Percentiles rank a stretch among this genome's conserved stretches.
These are phyloP conservation scores for Raphanus sativus DNA, from an alignment of 345 rosid species.

Conservation along the genomic window DNA sequence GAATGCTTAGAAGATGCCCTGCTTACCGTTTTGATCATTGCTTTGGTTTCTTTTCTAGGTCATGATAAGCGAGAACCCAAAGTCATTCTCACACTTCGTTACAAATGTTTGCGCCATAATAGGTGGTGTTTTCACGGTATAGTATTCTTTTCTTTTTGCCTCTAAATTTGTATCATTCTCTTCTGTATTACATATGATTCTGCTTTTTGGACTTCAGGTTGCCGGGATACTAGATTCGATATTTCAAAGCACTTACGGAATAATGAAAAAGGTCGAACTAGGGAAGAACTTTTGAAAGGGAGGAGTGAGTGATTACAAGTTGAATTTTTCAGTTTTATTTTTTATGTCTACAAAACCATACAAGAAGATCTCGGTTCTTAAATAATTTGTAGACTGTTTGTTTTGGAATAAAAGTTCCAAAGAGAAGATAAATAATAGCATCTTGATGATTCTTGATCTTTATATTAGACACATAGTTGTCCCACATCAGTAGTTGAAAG, in stretches of 20 bases:
- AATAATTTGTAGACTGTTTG: not conserved
- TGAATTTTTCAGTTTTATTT: not conserved
- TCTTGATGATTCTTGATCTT: not conserved
- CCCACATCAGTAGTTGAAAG: too few species aligned
- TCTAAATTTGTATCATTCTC: not conserved
- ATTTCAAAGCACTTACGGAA: constrained; percentile 66
- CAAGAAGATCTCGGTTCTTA: not conserved
- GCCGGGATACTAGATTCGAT: constrained; percentile 92
- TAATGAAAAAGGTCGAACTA: constrained; percentile 82
- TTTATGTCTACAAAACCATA: constrained; percentile 7
- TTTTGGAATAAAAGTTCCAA: not conserved
- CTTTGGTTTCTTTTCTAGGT: constrained; percentile 52
- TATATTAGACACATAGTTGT: too few species aligned
- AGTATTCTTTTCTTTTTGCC: constrained; percentile 18
- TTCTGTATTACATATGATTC: not conserved
- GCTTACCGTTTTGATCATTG: constrained; percentile 7
- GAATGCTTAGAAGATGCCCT: not conserved
- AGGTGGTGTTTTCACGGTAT: constrained; percentile 95
- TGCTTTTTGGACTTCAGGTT: constrained; percentile 53
- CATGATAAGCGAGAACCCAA: constrained; percentile 63
- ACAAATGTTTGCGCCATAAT: constrained; percentile 95
- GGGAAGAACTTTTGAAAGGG: constrained; percentile 74
- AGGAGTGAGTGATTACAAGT: constrained; percentile 6
- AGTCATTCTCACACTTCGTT: constrained; percentile 90
- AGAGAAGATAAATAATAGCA: not conserved